These are phyloP conservation scores for Microthyrium microscopicum DNA, from an alignment of 2,329 filamentous ascomycete species.

Conservation along the genomic window DNA sequence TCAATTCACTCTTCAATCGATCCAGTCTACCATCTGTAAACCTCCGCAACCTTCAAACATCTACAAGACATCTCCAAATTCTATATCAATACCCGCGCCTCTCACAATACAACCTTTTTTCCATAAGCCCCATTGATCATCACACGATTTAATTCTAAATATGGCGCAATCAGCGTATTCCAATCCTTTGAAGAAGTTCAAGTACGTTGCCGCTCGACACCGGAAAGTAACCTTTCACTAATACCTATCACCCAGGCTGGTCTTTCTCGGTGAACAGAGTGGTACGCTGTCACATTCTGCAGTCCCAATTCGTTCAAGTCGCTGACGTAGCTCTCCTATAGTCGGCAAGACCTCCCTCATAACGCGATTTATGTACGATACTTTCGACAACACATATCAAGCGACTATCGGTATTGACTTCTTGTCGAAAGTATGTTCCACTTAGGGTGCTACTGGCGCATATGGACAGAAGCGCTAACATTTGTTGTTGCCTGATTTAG, in stretches of 20 bases:
- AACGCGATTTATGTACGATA: constrained; percentile 99
- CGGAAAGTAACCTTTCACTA: constrained; percentile 4
- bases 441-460: background rate
- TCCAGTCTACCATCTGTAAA: too few species aligned
- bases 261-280: constrained; percentile 96
- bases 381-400: constrained; percentile 99
- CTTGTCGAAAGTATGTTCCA: constrained; percentile 67
- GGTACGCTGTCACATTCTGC: constrained; percentile 42
- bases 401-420: constrained; percentile 99
- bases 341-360: constrained; percentile 98
- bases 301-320: background rate
- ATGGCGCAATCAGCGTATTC: constrained; percentile 86
- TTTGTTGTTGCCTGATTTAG: constrained; percentile 25
- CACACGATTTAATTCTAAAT: constrained; percentile 6
- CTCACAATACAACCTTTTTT: too few species aligned
- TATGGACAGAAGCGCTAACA: constrained; percentile 2
- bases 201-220: constrained; percentile 37
- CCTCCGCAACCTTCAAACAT: too few species aligned
- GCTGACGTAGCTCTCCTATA: constrained; percentile 23
- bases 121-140: constrained; percentile 19
- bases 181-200: constrained; percentile 99
- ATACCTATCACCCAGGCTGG: constrained; percentile 46
- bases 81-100: too few species aligned
- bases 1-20: too few species aligned
- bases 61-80: too few species aligned